Evolutionary conservation across 2,329 filamentous ascomycete species (phyloP).

Genomic region (Camptophora hylomeconis): DNA sequence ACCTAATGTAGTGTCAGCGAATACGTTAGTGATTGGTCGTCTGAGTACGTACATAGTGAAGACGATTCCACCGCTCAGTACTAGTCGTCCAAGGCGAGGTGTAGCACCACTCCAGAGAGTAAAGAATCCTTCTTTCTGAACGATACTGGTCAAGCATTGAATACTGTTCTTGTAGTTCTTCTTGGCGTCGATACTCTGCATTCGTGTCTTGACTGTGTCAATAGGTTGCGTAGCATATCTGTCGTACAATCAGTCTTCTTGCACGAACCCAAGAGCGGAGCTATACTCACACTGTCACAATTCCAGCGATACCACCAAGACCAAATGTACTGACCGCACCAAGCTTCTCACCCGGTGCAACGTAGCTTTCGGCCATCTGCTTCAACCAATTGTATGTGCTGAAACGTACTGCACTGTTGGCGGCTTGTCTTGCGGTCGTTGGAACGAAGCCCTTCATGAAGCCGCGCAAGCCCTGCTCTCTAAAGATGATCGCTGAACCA

Average conservation of each 20-base stretch:
- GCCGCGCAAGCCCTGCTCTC: constrained; percentile 74
- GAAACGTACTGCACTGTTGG: constrained; percentile 87
- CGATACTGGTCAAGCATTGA: constrained; percentile 68
- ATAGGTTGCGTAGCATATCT: constrained; percentile 54
- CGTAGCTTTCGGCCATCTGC: constrained; percentile 84
- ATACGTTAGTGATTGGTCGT: background rate
- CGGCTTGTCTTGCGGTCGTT: constrained; percentile 85
- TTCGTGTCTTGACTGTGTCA: constrained; percentile 92
- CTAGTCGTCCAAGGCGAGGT: constrained; percentile 68
- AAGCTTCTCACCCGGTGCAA: constrained; percentile 86
- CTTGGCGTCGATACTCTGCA: constrained; percentile 88
- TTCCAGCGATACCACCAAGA: constrained; percentile 74
- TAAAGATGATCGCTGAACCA: constrained; percentile 72
- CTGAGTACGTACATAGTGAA: constrained; percentile 63
- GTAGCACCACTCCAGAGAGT: constrained; percentile 93
- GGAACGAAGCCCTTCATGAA: constrained; percentile 97
- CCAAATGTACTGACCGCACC: constrained; percentile 78
- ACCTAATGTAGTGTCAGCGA: constrained; percentile 29
- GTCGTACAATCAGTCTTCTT: constrained; percentile 18
- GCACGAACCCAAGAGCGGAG: constrained; percentile 5
- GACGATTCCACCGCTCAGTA: constrained; percentile 89
- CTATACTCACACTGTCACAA: constrained; percentile 69
- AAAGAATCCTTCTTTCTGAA: constrained; percentile 74
- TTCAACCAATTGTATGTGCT: constrained; percentile 80
- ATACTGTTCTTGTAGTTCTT: constrained; percentile 76